phyloP scores from a whole-genome alignment of 2,329 filamentous ascomycete genomes.

The Orbilia oligospora region DNA sequence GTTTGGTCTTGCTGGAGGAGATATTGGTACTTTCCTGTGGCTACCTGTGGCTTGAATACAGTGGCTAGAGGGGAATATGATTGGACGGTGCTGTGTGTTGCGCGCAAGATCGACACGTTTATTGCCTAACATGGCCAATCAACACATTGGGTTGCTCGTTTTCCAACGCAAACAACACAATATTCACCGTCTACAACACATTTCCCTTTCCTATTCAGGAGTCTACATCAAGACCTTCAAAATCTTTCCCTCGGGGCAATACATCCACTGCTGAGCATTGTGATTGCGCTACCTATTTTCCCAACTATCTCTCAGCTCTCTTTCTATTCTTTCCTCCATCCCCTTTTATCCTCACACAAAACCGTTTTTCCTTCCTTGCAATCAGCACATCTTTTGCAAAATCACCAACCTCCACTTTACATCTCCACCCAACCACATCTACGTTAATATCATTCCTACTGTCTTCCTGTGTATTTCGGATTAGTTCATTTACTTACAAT shows the following conservation, averaged over 20 bases:
- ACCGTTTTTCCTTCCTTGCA: background rate
- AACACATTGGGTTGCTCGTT: conserved; percentile 2
- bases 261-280: background rate
- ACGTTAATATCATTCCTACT: no score
- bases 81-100: background rate
- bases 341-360: background rate
- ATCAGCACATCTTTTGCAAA: background rate
- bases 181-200: background rate
- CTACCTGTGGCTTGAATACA: conserved; percentile 14
- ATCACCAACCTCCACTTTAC: background rate
- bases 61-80: background rate
- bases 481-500: conserved; percentile 26
- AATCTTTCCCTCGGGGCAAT: no score
- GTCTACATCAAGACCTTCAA: no score
- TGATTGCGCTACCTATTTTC: no score
- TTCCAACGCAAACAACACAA: conserved; percentile 22
- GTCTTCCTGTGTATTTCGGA: conserved; percentile 5
- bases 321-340: background rate
- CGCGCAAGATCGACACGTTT: background rate
- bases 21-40: no score
- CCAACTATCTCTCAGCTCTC: background rate
- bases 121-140: conserved; percentile 12
- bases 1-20: background rate
- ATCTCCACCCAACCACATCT: background rate
- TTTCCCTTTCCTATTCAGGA: background rate